Percentiles rank a stretch among this genome's conserved stretches.
phyloP scores from a whole-genome alignment of 2,329 filamentous ascomycete genomes.

The Clarireedia hainanense region DNA sequence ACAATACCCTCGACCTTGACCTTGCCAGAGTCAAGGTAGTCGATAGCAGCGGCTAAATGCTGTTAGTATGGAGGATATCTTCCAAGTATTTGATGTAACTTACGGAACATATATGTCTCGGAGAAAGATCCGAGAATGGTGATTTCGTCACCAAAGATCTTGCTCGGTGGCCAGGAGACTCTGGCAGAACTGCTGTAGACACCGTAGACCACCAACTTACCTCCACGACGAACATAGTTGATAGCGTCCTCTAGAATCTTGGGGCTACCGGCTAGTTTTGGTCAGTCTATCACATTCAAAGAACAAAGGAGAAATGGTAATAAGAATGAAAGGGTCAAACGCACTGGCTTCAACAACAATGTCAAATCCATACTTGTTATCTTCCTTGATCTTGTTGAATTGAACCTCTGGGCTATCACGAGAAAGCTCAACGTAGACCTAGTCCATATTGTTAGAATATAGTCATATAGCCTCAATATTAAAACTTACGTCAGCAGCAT shows the following conservation, averaged over 20 bases:
- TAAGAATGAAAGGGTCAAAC: neutral
- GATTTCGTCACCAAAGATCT: slow-evolving; percentile 62
- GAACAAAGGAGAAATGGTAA: slow-evolving; percentile 53
- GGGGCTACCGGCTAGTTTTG: slow-evolving; percentile 43
- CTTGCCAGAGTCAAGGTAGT: slow-evolving; percentile 51
- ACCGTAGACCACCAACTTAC: slow-evolving; percentile 57
- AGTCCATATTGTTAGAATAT: neutral
- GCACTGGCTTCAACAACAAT: slow-evolving; percentile 12
- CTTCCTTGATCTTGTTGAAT: slow-evolving; percentile 52
- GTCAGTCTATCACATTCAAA: neutral
- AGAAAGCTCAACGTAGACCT: slow-evolving; percentile 43
- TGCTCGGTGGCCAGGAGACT: slow-evolving; percentile 61
- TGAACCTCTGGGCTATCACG: slow-evolving; percentile 48
- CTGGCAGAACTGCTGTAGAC: slow-evolving; percentile 57
- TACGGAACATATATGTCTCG: slow-evolving; percentile 64
- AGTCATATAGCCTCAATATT: neutral
- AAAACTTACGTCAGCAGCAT: slow-evolving; percentile 39
- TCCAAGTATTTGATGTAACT: slow-evolving; percentile 16
- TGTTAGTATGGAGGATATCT: neutral
- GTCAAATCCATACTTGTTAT: slow-evolving; percentile 67
- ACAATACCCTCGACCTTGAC: slow-evolving; percentile 60
- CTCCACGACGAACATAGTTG: slow-evolving; percentile 62
- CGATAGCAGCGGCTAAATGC: slow-evolving; percentile 45
- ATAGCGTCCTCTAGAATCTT: slow-evolving; percentile 65
- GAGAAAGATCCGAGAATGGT: slow-evolving; percentile 68